Conservation (phyloP, 2,329 filamentous ascomycete genomes). For the Aureobasidium uvarum region DNA sequence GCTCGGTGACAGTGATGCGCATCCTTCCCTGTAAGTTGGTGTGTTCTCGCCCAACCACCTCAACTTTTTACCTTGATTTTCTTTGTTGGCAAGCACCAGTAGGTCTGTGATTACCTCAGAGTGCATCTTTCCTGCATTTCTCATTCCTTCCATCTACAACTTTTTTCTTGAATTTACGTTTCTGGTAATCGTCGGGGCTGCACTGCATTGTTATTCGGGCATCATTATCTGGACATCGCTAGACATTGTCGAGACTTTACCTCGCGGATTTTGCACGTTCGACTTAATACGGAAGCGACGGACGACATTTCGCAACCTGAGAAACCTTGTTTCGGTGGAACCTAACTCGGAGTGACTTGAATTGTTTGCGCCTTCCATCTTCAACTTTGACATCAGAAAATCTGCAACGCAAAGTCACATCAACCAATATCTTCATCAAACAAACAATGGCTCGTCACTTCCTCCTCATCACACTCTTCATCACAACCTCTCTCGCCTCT, state of each 20-base stretch:
- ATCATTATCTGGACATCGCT: neutral
- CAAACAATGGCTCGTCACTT: neutral
- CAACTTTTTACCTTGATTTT: neutral
- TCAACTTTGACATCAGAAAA: too few relatives aligned
- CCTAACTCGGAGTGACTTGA: neutral
- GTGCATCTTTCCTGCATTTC: conserved; percentile 1
- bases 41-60: conserved; percentile 7
- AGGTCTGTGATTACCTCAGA: neutral
- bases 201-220: neutral
- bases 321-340: neutral
- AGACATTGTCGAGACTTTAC: neutral
- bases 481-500: neutral
- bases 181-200: neutral
- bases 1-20: neutral
- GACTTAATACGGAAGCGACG: neutral
- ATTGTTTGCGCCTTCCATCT: neutral
- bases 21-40: neutral
- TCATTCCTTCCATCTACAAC: neutral
- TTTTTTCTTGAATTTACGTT: too few relatives aligned
- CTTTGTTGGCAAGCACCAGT: too few relatives aligned
- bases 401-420: too few relatives aligned
- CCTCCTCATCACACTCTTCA: neutral
- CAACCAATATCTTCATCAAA: neutral
- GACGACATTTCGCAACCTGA: neutral
- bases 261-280: too few relatives aligned